Percentiles rank a stretch among this genome's conserved stretches.
phyloP scores from a whole-genome alignment of 2,329 filamentous ascomycete species.

The Nothophaeocryptopus gaeumannii region DNA sequence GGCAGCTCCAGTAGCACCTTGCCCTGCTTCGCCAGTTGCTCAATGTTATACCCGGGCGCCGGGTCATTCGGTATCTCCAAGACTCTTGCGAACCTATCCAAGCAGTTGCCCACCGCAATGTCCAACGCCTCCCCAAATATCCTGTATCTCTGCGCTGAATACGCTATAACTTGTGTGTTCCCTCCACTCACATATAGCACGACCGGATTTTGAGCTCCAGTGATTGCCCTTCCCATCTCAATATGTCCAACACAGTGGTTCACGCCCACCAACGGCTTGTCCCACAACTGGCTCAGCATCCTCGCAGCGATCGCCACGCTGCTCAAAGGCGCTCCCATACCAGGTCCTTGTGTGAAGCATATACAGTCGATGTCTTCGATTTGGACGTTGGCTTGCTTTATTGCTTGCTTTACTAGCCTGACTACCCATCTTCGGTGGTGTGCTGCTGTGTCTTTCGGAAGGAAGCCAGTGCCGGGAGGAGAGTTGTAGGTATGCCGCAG shows the following conservation, averaged over 20 bases:
- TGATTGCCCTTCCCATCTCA: constrained; percentile 95
- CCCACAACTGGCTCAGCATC: constrained; percentile 79
- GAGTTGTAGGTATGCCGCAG: constrained; percentile 90
- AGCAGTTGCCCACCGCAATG: constrained; percentile 95
- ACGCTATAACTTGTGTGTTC: constrained; percentile 97
- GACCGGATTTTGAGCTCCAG: constrained; percentile 83
- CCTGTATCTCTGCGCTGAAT: constrained; percentile 88
- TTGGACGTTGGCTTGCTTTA: constrained; percentile 64
- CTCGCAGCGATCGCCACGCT: constrained; percentile 82
- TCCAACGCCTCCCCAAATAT: constrained; percentile 98
- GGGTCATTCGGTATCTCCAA: constrained; percentile 92
- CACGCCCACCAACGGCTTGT: constrained; percentile 83
- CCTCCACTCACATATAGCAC: constrained; percentile 94
- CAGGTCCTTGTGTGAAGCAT: constrained; percentile 92
- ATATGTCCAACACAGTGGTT: constrained; percentile 99
- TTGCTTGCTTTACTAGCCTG: constrained; percentile 72
- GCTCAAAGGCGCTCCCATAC: constrained; percentile 92
- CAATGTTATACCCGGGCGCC: constrained; percentile 95
- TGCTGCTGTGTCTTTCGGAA: constrained; percentile 91
- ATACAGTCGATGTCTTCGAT: constrained; percentile 77
- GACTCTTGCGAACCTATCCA: constrained; percentile 91
- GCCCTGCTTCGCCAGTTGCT: constrained; percentile 79
- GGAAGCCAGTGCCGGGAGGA: constrained; percentile 88
- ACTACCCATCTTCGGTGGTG: constrained; percentile 89
- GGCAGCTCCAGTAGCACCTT: constrained; percentile 78